Percentiles rank a stretch among this genome's conserved stretches.
phyloP scores from a whole-genome alignment of 2,329 filamentous ascomycete species.

The Alternaria triticina region DNA sequence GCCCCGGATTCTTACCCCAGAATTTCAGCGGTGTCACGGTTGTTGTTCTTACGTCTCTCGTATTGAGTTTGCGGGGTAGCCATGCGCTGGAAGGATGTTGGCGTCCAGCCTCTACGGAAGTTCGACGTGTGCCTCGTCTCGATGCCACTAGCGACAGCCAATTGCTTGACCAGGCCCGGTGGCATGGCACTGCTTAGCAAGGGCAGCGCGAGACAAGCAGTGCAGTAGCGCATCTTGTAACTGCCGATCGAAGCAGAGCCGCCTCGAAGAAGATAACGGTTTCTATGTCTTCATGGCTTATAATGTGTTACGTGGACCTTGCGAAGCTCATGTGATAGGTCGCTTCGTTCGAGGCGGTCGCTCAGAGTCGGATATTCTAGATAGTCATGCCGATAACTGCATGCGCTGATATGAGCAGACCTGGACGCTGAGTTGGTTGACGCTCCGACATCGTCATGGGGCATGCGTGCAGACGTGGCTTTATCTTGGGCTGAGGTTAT shows the following conservation, averaged over 20 bases:
- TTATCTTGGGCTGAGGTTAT: constrained; percentile 28
- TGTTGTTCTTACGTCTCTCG: background rate
- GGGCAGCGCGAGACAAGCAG: background rate
- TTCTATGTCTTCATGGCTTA: background rate
- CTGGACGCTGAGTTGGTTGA: background rate
- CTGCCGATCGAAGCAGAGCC: constrained; percentile 9
- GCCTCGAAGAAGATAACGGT: background rate
- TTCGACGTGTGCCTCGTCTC: constrained; percentile 1
- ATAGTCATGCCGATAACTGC: background rate
- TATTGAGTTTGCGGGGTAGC: constrained; percentile 4
- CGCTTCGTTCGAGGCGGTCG: background rate
- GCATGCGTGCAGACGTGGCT: constrained; percentile 22
- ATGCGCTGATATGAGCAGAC: constrained; percentile 3
- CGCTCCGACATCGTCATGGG: constrained; percentile 21
- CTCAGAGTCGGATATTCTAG: background rate
- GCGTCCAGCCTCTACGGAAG: background rate
- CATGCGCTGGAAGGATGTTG: background rate
- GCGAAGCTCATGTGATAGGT: background rate
- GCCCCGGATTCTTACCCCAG: constrained; percentile 12
- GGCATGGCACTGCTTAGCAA: background rate
- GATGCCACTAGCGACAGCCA: background rate
- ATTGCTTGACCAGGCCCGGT: background rate
- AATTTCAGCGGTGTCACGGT: background rate
- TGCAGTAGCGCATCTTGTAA: constrained; percentile 4
- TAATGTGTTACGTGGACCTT: background rate